phyloP scores from a whole-genome alignment of 1,284 basidiomycete species.

The Puccinia hordei region DNA sequence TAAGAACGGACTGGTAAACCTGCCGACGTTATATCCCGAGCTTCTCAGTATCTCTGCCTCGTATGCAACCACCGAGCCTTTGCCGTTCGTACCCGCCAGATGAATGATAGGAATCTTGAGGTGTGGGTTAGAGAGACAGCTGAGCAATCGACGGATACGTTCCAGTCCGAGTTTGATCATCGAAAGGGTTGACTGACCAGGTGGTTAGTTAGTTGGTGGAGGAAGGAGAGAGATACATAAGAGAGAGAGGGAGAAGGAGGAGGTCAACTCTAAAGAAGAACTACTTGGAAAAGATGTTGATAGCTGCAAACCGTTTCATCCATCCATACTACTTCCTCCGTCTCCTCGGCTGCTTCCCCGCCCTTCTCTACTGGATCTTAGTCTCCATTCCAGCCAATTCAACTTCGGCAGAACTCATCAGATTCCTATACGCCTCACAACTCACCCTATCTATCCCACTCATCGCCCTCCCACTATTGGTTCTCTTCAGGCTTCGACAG shows the following conservation, averaged over 20 bases:
- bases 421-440: background rate
- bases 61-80: slow-evolving; percentile 85
- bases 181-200: too few species aligned
- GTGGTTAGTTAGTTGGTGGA: too few species aligned
- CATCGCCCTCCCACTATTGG: background rate
- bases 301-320: too few species aligned
- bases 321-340: slow-evolving; percentile 22
- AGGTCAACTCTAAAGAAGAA: too few species aligned
- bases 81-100: slow-evolving; percentile 94
- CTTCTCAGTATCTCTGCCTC: slow-evolving; percentile 73
- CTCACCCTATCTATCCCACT: slow-evolving; percentile 11
- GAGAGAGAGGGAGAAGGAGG: too few species aligned
- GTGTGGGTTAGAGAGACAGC: slow-evolving; percentile 64
- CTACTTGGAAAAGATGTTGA: too few species aligned
- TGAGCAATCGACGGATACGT: slow-evolving; percentile 68
- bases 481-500: background rate
- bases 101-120: slow-evolving; percentile 83
- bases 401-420: background rate
- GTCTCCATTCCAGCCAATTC: background rate
- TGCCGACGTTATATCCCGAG: slow-evolving; percentile 69
- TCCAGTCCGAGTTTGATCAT: slow-evolving; percentile 76
- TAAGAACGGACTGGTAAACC: slow-evolving; percentile 93
- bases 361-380: background rate
- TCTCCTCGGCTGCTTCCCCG: slow-evolving; percentile 6
- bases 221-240: too few species aligned